Evolutionary conservation across 345 rosid genomes (phyloP).

Genomic region (Schrenkiella parvula): DNA sequence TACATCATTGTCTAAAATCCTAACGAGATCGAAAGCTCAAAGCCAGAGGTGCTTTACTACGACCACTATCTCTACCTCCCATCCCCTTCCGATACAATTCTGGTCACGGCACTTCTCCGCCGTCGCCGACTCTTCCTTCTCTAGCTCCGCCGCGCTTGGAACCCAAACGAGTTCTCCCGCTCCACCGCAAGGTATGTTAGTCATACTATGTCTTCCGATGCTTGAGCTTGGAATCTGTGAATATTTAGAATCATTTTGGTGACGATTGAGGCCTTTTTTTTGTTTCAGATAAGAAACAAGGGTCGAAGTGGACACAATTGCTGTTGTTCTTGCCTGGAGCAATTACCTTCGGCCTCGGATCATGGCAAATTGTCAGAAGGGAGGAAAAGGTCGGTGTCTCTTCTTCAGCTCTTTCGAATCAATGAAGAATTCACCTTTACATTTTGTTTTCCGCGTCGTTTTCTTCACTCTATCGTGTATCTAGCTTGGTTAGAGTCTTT

Average conservation of each 20-base stretch:
- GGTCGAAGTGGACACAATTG: constrained; percentile 57
- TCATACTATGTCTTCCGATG: background rate
- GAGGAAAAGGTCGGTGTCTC: constrained; percentile 67
- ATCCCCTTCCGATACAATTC: constrained; percentile 8
- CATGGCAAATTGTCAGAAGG: constrained; percentile 95
- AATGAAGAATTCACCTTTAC: background rate
- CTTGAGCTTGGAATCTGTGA: background rate
- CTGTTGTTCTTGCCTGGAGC: constrained; percentile 87
- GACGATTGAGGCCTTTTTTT: background rate
- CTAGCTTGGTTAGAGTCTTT: background rate
- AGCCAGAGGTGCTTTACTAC: constrained; percentile 12
- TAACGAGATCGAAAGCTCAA: constrained; percentile 34
- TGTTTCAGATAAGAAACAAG: constrained; percentile 38
- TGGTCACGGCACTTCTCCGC: constrained; percentile 27
- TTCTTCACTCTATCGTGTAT: background rate
- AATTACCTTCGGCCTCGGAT: constrained; percentile 88
- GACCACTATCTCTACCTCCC: background rate
- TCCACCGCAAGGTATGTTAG: constrained; percentile 42
- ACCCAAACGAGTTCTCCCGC: constrained; percentile 28
- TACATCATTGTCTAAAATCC: constrained; percentile 44
- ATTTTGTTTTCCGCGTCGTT: background rate
- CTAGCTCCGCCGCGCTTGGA: constrained; percentile 34
- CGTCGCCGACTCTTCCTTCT: constrained; percentile 33
- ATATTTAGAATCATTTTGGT: background rate
- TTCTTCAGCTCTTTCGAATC: constrained; percentile 2